phyloP scores from a whole-genome alignment of 768 basidiomycete genomes.

The Mycena kentingensis region DNA sequence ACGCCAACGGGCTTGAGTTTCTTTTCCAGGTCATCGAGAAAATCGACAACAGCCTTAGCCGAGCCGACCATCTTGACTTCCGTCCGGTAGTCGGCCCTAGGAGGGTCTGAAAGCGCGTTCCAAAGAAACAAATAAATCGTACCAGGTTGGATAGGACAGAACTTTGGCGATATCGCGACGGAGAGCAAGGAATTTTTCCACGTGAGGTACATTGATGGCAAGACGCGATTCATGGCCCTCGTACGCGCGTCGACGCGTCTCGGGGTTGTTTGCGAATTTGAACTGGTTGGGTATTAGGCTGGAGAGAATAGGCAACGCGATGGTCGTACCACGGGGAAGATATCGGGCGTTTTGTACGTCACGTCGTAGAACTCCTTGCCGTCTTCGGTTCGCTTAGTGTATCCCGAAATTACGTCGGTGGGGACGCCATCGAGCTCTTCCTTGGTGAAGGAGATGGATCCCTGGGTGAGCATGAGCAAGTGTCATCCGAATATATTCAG shows the following conservation, averaged over 20 bases:
- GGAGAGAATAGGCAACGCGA: background rate
- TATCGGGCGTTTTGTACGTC: constrained; percentile 82
- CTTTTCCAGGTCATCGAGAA: constrained; percentile 72
- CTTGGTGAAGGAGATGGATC: constrained; percentile 60
- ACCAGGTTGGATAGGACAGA: constrained; percentile 75
- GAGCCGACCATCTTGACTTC: constrained; percentile 87
- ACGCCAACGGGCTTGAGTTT: constrained; percentile 74
- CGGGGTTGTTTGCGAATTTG: constrained; percentile 74
- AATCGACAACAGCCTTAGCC: constrained; percentile 61
- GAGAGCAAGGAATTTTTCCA: constrained; percentile 66
- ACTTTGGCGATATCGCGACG: constrained; percentile 70
- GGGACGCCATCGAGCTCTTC: constrained; percentile 84
- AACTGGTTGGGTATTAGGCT: constrained; percentile 46
- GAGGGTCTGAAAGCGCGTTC: background rate
- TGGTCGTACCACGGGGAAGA: constrained; percentile 67
- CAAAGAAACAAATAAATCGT: background rate
- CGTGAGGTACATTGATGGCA: constrained; percentile 66
- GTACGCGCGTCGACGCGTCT: constrained; percentile 65
- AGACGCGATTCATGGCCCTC: constrained; percentile 73
- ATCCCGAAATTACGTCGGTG: constrained; percentile 76
- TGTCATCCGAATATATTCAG: background rate
- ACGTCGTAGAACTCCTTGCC: constrained; percentile 65
- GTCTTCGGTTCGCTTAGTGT: constrained; percentile 62
- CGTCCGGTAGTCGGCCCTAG: constrained; percentile 76
- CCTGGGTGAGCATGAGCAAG: constrained; percentile 39